Percentiles rank a stretch among this genome's conserved stretches.
Evolutionary conservation across 352 stramenopile species (phyloP).

Genomic region (Stramenopiles sp.): DNA sequence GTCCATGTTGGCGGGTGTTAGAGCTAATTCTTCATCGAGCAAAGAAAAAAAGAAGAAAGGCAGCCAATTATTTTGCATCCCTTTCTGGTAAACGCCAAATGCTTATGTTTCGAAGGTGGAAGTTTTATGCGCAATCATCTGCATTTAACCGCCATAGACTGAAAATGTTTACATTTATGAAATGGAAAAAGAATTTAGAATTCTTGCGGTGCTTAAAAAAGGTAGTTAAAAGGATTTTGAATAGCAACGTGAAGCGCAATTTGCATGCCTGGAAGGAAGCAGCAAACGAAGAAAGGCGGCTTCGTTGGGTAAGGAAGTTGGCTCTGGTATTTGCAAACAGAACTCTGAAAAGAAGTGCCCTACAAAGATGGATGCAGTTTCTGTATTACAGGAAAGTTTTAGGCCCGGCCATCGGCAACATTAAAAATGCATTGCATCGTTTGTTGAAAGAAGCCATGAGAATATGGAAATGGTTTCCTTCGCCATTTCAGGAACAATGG

Average conservation of each 20-base stretch:
- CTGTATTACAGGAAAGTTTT: not conserved
- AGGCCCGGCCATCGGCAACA: not conserved
- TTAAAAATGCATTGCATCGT: not conserved
- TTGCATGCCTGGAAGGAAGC: not conserved
- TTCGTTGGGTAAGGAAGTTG: not conserved
- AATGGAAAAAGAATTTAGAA: not conserved
- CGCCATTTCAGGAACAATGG: not conserved
- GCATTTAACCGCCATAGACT: not conserved
- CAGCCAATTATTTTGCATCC: not conserved
- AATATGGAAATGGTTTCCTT: not conserved
- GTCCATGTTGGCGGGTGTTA: not conserved
- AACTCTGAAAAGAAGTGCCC: not conserved
- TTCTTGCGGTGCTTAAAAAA: not conserved
- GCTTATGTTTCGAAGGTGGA: not conserved
- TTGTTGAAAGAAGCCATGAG: not conserved
- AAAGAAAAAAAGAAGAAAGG: not conserved
- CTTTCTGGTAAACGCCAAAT: not conserved
- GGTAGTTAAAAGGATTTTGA: not conserved
- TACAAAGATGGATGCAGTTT: not conserved
- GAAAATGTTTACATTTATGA: not conserved
- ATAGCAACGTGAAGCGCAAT: not conserved
- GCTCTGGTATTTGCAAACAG: not conserved
- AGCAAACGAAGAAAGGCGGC: not conserved
- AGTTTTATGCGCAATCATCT: not conserved
- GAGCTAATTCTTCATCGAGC: not conserved